These are phyloP conservation scores for Lasiodiplodia sp. DNA, from an alignment of 2,329 filamentous ascomycete species.

Conservation along the genomic window DNA sequence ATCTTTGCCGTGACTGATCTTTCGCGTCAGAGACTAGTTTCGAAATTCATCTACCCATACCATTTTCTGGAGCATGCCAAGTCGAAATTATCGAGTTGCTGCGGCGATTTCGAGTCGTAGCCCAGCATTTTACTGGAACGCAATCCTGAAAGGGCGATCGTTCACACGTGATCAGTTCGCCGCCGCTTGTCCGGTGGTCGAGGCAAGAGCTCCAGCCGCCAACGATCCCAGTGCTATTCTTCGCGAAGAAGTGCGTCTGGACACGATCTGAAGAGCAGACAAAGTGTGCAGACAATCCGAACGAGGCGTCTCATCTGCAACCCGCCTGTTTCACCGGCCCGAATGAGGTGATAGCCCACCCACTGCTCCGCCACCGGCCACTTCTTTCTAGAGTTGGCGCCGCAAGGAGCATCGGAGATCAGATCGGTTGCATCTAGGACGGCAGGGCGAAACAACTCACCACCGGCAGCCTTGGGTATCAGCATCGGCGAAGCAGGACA, in stretches of 20 bases:
- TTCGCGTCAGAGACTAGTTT: background rate
- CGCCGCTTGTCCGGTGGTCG: background rate
- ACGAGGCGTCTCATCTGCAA: background rate
- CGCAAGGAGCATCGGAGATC: constrained; percentile 24
- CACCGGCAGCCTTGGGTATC: background rate
- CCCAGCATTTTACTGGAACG: background rate
- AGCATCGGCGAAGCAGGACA: background rate
- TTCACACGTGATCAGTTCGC: background rate
- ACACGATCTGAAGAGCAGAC: background rate
- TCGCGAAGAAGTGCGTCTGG: background rate
- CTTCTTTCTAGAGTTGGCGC: constrained; percentile 8
- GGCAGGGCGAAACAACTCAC: constrained; percentile 3
- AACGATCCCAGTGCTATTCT: background rate
- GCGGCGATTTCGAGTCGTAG: background rate
- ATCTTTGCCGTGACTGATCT: no score
- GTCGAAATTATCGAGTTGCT: background rate
- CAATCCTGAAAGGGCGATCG: background rate
- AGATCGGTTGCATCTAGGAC: constrained; percentile 16
- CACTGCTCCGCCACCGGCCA: constrained; percentile 10
- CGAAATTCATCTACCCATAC: background rate
- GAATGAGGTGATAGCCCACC: constrained; percentile 17
- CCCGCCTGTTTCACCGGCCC: constrained; percentile 6
- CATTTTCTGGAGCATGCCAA: background rate
- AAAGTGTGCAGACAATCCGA: background rate
- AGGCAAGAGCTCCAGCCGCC: background rate